These are phyloP conservation scores for Botrytis medusae DNA, from an alignment of 2,329 filamentous ascomycete species.

Conservation along the genomic window DNA sequence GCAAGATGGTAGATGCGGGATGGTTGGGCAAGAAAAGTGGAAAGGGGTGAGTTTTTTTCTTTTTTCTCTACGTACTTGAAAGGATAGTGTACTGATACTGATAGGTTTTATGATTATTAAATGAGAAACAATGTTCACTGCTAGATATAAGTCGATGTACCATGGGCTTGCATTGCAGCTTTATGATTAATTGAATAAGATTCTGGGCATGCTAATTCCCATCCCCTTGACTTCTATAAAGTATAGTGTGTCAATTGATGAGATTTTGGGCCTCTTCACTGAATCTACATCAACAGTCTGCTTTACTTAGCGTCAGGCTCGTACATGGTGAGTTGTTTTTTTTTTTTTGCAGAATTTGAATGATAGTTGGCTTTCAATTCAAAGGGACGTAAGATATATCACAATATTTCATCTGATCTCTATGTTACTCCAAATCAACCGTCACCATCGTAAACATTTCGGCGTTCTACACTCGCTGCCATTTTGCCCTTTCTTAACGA, in stretches of 20 bases:
- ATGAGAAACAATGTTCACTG: not conserved
- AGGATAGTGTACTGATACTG: conserved; percentile 26
- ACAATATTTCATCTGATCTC: not conserved
- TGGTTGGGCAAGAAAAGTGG: conserved; percentile 98
- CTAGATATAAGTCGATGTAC: not conserved
- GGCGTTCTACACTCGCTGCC: no score
- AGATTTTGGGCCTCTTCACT: not conserved
- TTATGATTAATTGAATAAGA: not conserved
- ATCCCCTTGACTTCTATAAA: not conserved
- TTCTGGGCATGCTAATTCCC: not conserved
- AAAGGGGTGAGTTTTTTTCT: conserved; percentile 60
- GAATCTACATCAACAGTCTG: not conserved
- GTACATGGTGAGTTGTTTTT: not conserved
- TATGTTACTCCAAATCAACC: no score
- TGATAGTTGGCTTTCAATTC: no score
- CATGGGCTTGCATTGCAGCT: not conserved
- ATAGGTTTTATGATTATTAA: conserved; percentile 41
- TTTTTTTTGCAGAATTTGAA: not conserved
- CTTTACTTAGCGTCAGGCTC: not conserved
- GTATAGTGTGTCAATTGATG: not conserved
- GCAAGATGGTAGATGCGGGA: conserved; percentile 96
- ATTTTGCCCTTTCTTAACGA: no score
- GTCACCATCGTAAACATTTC: no score
- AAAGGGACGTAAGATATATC: not conserved
- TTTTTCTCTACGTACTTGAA: not conserved